Evolutionary conservation across 306 rosid species (phyloP), one percentile per base, ranked within the genome.

Genomic region (Acacia crassicarpa): DNA sequence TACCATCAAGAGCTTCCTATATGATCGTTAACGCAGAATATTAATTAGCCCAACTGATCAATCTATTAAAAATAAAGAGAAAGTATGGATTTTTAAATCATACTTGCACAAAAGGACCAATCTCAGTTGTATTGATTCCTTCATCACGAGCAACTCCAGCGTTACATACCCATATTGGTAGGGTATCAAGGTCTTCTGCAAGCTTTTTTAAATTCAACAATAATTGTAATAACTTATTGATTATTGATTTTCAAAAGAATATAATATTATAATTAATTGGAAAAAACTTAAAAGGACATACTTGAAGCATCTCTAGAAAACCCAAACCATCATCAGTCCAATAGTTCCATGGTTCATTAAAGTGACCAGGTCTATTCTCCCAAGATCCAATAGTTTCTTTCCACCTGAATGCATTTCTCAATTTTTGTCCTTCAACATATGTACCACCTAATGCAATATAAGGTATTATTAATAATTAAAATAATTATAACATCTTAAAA

Each of bases 301-400:
- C 98, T 88, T 90, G 98, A 70, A 95, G 95, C 87, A 95, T 91
- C 88, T 95, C 98, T 77, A 82, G 91, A 83, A 93, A 88, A 82
- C 98, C 98, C 68, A 95, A 89, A 23, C 98, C 98, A 82, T 95
- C 98, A 72, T 95, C 98, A 25, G 98, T 95, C 98, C 98, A 95
- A 83, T 95, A 95, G 88, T 72, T 87, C 98, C 98, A 95, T 73
- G 91, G 93, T 84, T 95, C 98, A 51, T 97, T 97, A 17, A 95
- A 95, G 93, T 95, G 98, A 17, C 98, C 98, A 61, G 98, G 97
- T 84, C 98, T 93, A 79, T 91, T 91, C n/a, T 63, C 69, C 69
- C 69, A 63, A 13, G 41, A 32, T 63, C 69, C 69, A 27, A 63
- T 6, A 0, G 91, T 73, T 78, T 86, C 95, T 82, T 91, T 89